Evolutionary conservation across 768 basidiomycete species (phyloP).

Genomic region (Chalciporus sphaerocephalus): DNA sequence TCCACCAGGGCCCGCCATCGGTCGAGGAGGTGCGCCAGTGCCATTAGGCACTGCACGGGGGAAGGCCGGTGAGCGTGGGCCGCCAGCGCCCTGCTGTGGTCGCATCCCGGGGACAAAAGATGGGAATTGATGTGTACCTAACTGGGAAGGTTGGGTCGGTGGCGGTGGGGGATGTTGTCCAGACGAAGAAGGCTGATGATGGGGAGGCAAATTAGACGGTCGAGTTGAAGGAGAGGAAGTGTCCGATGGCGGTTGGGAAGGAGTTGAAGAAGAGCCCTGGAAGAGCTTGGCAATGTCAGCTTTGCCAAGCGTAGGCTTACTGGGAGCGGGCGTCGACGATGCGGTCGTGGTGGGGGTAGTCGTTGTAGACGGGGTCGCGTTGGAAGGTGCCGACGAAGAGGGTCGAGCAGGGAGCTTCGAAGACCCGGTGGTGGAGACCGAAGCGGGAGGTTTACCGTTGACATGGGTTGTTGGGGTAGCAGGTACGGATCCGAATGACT

Average conservation of each 20-base stretch:
- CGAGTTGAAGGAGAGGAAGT: slow-evolving; percentile 56
- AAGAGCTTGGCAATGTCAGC: slow-evolving; percentile 42
- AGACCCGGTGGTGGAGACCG: slow-evolving; percentile 38
- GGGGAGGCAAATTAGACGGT: slow-evolving; percentile 48
- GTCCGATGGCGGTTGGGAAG: slow-evolving; percentile 50
- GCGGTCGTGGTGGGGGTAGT: slow-evolving; percentile 30
- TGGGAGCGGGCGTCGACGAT: slow-evolving; percentile 33
- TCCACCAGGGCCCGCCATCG: slow-evolving; percentile 46
- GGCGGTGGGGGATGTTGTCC: slow-evolving; percentile 37
- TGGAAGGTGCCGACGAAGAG: slow-evolving; percentile 20
- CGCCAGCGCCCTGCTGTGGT: slow-evolving; percentile 43
- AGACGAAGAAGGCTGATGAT: slow-evolving; percentile 37
- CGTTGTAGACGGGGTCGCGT: slow-evolving; percentile 30
- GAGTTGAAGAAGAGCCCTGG: slow-evolving; percentile 32
- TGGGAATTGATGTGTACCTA: slow-evolving; percentile 42
- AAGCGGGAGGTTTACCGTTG: slow-evolving; percentile 59
- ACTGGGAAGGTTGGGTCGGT: slow-evolving; percentile 36
- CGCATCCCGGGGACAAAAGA: slow-evolving; percentile 50
- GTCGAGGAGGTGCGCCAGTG: slow-evolving; percentile 42
- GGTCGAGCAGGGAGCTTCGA: slow-evolving; percentile 31
- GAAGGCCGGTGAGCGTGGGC: slow-evolving; percentile 66
- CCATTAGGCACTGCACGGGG: slow-evolving; percentile 62
- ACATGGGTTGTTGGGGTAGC: slow-evolving; percentile 46
- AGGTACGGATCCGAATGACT: slow-evolving; percentile 77
- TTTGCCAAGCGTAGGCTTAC: slow-evolving; percentile 31